phyloP scores from a whole-genome alignment of 2,329 filamentous ascomycete genomes.

The Penicillium hesseltinei region DNA sequence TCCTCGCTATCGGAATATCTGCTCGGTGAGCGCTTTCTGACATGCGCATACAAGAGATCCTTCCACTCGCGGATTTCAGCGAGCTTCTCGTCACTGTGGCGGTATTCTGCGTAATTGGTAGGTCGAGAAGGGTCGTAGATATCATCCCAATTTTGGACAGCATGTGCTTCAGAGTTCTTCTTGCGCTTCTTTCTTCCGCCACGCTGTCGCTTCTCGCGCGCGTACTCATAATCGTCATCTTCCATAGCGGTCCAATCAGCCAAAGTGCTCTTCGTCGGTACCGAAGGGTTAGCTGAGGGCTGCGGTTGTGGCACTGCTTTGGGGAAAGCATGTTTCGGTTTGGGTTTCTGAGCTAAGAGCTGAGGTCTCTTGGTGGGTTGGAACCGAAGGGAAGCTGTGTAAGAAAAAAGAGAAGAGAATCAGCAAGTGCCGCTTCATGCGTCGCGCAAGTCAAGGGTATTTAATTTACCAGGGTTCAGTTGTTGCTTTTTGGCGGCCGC shows the following conservation, averaged over 20 bases:
- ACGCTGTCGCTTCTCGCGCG: conserved; percentile 65
- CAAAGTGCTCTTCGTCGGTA: conserved; percentile 63
- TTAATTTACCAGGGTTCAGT: conserved; percentile 61
- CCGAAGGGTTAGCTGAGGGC: conserved; percentile 30
- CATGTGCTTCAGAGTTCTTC: conserved; percentile 65
- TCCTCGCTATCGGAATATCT: conserved; percentile 52
- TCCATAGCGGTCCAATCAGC: conserved; percentile 78
- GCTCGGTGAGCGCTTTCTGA: conserved; percentile 49
- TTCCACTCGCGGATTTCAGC: conserved; percentile 83
- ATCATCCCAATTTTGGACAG: conserved; percentile 78
- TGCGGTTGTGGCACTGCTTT: conserved; percentile 41
- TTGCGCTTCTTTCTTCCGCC: conserved; percentile 77
- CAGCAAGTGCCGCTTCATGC: conserved; percentile 2
- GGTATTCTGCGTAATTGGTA: conserved; percentile 81
- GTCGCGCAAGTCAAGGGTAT: conserved; percentile 37
- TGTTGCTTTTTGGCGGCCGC: conserved; percentile 64
- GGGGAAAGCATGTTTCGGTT: conserved; percentile 61
- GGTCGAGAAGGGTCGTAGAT: conserved; percentile 82
- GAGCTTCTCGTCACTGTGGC: conserved; percentile 78
- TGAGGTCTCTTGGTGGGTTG: conserved; percentile 81
- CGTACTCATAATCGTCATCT: conserved; percentile 73
- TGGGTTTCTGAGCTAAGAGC: conserved; percentile 58
- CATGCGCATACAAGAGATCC: conserved; percentile 71
- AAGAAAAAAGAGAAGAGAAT: conserved; percentile 18
- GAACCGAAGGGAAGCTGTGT: conserved; percentile 69